Base-by-base conservation (phyloP, 2,329 filamentous ascomycete genomes). In the Ascochyta rabiei region DNA sequence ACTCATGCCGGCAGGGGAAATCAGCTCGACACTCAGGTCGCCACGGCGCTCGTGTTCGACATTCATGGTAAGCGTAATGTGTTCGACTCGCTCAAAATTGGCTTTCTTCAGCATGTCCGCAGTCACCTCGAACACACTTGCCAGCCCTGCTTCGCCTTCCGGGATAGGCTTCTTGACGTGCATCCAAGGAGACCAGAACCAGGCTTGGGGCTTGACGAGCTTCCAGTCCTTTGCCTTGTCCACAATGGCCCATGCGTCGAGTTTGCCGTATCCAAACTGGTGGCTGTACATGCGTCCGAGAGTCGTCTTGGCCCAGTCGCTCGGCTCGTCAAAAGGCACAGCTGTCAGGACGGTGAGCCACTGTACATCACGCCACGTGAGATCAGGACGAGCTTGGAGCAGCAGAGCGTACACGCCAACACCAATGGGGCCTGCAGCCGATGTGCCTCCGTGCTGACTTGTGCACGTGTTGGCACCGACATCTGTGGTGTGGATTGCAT, bases 61-160 rank as follows among this genome's bases (percentile, higher is more conserved):
- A 68, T 99, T 99, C 93, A 99, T 99, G 2, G 93, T 98, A 31
- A 99, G 85, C 0, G 93, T 98, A 31, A 99, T 90, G 76, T 99
- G 95, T 79, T 99, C 95, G 23, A 99, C 71, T 15, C 90, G 86
- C 67, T 87, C 91, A 13, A 99, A 74, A 71, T 99, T 99, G 63
- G 91, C 91, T 19, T 86, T 77, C 69, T 88, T 85, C 53, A 98
- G 79, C 85, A 93, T 91, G 18, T 92, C 86, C 48, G 86, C 76
- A 0, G 91, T 97, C 34, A 99, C 86, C 43, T 92, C 86, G 64
- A 96, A 93, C n/a, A 80, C 83, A 47, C 90, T 91, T 2, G 88
- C 84, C 34, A 99, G 77, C 0, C 95, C 95, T 50, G 89, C 77
- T 21, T 90, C 81, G 44, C 93, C 95, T 75, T 99, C 88, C 0